phyloP scores from a whole-genome alignment of 257 asterid genomes.

The Agastache rugosa region DNA sequence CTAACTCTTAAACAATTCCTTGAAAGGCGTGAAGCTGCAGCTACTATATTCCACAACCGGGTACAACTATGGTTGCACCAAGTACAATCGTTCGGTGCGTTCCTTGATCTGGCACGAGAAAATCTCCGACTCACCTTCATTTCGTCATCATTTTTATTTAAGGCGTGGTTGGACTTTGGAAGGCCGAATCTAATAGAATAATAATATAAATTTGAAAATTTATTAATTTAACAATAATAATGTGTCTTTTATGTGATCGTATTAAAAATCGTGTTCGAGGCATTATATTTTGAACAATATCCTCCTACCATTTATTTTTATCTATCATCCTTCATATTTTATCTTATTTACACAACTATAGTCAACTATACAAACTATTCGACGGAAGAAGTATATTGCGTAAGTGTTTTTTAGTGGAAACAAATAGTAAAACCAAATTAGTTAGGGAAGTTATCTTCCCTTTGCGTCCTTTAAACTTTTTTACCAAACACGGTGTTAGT shows the following conservation, averaged over 20 bases:
- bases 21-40: slow-evolving; percentile 35
- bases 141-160: slow-evolving; percentile 8
- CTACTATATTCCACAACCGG: slow-evolving; percentile 7
- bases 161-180: slow-evolving; percentile 25
- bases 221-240: too few relatives aligned
- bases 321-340: too few relatives aligned
- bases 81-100: slow-evolving; percentile 20
- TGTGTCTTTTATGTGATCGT: neutral
- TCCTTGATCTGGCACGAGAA: slow-evolving; percentile 7
- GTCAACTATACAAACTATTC: too few relatives aligned
- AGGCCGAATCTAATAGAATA: too few relatives aligned
- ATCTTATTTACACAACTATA: too few relatives aligned
- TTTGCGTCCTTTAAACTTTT: neutral
- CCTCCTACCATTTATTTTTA: too few relatives aligned
- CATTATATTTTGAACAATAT: too few relatives aligned
- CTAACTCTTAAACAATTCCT: slow-evolving; percentile 28
- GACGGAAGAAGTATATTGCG: too few relatives aligned
- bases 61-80: slow-evolving; percentile 5
- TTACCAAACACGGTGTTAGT: slow-evolving; percentile 43
- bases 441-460: neutral
- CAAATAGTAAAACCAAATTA: too few relatives aligned
- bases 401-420: too few relatives aligned
- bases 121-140: neutral
- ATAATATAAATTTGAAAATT: too few relatives aligned
- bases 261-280: neutral